Evolutionary conservation across 148 eudicot genomes (phyloP).

Genomic region (Rhododendron ovatum): DNA sequence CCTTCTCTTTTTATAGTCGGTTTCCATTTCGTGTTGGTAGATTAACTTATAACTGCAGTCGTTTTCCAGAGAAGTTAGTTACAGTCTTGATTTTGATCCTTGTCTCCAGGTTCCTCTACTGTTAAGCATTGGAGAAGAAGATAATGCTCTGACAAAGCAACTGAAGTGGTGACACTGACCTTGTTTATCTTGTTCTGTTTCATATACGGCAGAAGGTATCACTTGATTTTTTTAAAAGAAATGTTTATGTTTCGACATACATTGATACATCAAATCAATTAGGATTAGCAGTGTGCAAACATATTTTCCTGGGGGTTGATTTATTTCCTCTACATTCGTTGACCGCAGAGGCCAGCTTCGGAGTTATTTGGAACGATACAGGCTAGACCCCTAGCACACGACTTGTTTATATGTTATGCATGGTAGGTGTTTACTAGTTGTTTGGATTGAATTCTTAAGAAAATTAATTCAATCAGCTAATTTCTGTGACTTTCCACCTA

Average conservation of each 20-base stretch:
- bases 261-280: neutral
- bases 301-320: neutral
- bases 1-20: neutral
- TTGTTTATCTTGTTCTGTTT: conserved; percentile 85
- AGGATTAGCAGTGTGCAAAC: neutral
- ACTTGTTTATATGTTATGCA: conserved; percentile 72
- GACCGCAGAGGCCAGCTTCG: conserved; percentile 65
- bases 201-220: conserved; percentile 88
- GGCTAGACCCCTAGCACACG: conserved; percentile 84
- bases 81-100: conserved; percentile 2
- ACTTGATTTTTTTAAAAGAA: neutral
- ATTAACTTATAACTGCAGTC: neutral
- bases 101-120: conserved; percentile 75
- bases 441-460: too few relatives aligned
- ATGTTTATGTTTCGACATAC: neutral
- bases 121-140: conserved; percentile 93
- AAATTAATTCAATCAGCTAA: too few relatives aligned
- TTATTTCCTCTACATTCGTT: conserved; percentile 2
- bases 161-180: conserved; percentile 98
- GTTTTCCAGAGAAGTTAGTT: neutral
- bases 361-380: conserved; percentile 84
- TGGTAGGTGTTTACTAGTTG: neutral
- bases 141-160: conserved; percentile 81
- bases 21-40: neutral
- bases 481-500: too few relatives aligned